These are phyloP conservation scores for Populus hybrid DNA, from an alignment of 441 rosid genomes.

Conservation along the genomic window DNA sequence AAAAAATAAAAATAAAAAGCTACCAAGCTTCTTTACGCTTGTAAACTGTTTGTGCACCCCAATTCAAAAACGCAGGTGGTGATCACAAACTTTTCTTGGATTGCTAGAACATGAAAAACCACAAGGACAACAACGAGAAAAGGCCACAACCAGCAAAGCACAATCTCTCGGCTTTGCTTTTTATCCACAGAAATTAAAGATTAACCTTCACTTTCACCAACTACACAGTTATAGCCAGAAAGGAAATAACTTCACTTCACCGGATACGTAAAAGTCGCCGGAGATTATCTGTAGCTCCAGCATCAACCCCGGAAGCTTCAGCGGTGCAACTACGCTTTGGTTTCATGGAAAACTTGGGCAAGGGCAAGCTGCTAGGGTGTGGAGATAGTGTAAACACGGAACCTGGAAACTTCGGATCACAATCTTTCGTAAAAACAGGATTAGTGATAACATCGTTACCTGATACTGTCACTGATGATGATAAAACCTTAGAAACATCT, in stretches of 20 bases:
- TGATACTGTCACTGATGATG: constrained; percentile 13
- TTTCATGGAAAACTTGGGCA: constrained; percentile 73
- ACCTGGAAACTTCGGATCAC: constrained; percentile 33
- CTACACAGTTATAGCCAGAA: background rate
- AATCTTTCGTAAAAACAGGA: constrained; percentile 2
- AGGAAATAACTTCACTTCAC: constrained; percentile 21
- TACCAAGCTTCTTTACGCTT: background rate
- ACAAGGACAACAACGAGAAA: background rate
- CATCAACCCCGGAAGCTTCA: constrained; percentile 55
- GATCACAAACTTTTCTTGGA: constrained; percentile 14
- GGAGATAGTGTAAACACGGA: constrained; percentile 62
- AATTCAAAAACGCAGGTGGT: constrained; percentile 16
- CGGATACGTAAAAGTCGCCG: constrained; percentile 62
- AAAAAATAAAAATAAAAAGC: background rate
- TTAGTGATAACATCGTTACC: background rate
- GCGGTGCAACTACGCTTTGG: constrained; percentile 69
- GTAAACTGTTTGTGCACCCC: constrained; percentile 12
- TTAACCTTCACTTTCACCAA: background rate
- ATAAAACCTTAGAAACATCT: constrained; percentile 22
- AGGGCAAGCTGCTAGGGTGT: constrained; percentile 87
- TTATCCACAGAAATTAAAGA: background rate
- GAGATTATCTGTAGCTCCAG: constrained; percentile 58
- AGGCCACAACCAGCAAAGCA: constrained; percentile 1
- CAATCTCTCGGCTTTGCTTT: background rate
- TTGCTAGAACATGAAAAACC: background rate